A percentile compares a stretch with the other conserved stretches of the same genome.
Evolutionary conservation across 176 grass and related monocot species (phyloP).

Genomic region (Olyra latifolia): DNA sequence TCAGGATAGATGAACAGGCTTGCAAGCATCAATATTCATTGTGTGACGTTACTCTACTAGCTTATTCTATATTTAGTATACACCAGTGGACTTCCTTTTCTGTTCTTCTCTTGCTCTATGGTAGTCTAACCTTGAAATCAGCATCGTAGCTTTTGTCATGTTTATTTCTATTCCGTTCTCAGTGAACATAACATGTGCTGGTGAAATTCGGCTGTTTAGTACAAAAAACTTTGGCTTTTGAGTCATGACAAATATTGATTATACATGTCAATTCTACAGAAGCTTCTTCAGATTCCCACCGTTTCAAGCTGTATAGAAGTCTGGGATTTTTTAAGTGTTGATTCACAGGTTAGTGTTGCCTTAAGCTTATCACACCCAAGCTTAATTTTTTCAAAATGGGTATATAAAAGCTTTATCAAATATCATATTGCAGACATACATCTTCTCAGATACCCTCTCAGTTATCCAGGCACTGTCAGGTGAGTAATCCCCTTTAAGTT

Average conservation of each 20-base stretch:
- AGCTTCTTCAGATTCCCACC: slow-evolving; percentile 91
- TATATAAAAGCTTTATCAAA: slow-evolving; percentile 15
- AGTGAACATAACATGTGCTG: background rate
- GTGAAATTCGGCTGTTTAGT: slow-evolving; percentile 9
- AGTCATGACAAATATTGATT: slow-evolving; percentile 4
- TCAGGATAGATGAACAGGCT: background rate
- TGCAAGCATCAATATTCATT: slow-evolving; percentile 21
- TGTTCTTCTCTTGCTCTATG: slow-evolving; percentile 21
- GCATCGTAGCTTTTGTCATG: background rate
- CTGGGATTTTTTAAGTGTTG: slow-evolving; percentile 95
- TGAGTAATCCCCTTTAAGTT: slow-evolving; percentile 5
- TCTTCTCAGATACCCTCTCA: slow-evolving; percentile 85
- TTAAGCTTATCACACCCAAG: background rate
- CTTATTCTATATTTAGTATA: slow-evolving; percentile 23
- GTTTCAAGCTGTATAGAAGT: slow-evolving; percentile 98
- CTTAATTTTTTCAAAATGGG: slow-evolving; percentile 7
- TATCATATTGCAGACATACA: slow-evolving; percentile 73
- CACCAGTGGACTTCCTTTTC: background rate
- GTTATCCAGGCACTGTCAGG: slow-evolving; percentile 90
- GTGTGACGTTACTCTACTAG: background rate
- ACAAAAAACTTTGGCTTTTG: background rate
- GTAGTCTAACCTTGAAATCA: slow-evolving; percentile 17
- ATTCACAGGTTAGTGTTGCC: slow-evolving; percentile 79
- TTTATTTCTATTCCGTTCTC: background rate
- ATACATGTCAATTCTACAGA: slow-evolving; percentile 55